Percentiles rank a stretch among this genome's conserved stretches.
These are phyloP conservation scores for Kockovaella imperatae DNA, from an alignment of 768 basidiomycete species.

Conservation along the genomic window DNA sequence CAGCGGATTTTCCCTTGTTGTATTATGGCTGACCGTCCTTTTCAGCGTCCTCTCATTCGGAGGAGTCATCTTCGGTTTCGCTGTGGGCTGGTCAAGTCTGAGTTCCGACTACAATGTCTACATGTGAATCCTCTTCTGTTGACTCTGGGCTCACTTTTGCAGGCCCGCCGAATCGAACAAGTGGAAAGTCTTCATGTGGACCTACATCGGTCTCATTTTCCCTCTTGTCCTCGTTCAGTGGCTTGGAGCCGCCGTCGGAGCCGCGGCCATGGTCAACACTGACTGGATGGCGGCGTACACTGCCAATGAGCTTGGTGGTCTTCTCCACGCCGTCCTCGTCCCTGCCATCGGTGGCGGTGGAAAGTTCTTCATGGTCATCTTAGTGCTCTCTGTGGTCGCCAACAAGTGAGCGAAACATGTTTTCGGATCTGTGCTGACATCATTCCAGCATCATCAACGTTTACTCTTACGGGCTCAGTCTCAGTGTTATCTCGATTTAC, in stretches of 20 bases:
- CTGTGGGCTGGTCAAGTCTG: constrained; percentile 47
- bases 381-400: constrained; percentile 50
- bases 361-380: constrained; percentile 50
- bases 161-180: constrained; percentile 44
- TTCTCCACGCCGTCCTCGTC: constrained; percentile 48
- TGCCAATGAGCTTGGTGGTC: constrained; percentile 49
- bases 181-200: constrained; percentile 47
- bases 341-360: constrained; percentile 47
- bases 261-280: constrained; percentile 42
- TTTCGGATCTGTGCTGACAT: constrained; percentile 11
- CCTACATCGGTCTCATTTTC: constrained; percentile 44
- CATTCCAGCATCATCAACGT: constrained; percentile 47
- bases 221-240: constrained; percentile 48
- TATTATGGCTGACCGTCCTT: no score
- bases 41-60: constrained; percentile 48
- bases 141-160: no score
- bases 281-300: constrained; percentile 46
- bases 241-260: constrained; percentile 50
- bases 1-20: no score
- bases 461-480: constrained; percentile 50
- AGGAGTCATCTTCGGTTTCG: constrained; percentile 41
- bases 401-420: constrained; percentile 41
- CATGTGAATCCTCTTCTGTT: no score
- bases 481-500: constrained; percentile 48
- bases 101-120: constrained; percentile 50